These are phyloP conservation scores for Alternaria sp. DNA, from an alignment of 2,329 filamentous ascomycete genomes.

Conservation along the genomic window DNA sequence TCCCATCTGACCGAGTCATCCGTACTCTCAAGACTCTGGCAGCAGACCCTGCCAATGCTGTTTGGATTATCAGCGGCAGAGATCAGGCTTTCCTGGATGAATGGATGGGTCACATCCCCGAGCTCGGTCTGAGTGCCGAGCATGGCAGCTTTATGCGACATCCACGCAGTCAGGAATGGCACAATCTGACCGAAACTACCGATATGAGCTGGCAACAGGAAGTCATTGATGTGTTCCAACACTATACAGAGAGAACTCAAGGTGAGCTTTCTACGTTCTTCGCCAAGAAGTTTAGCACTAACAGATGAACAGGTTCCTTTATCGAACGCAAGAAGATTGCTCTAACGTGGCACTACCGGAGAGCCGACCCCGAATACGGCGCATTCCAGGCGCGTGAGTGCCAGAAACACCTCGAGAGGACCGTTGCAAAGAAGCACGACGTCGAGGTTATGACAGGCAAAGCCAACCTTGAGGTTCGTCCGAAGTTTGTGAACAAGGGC, in stretches of 20 bases:
- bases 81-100: constrained; percentile 91
- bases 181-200: constrained; percentile 83
- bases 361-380: constrained; percentile 86
- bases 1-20: constrained; percentile 85
- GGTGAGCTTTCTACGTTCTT: constrained; percentile 60
- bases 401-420: constrained; percentile 79
- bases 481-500: constrained; percentile 97
- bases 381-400: constrained; percentile 81
- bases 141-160: constrained; percentile 94
- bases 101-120: constrained; percentile 88
- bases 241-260: constrained; percentile 85
- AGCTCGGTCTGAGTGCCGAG: constrained; percentile 93
- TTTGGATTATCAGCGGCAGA: constrained; percentile 98
- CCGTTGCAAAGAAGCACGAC: constrained; percentile 80
- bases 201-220: constrained; percentile 94
- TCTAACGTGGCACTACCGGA: constrained; percentile 95
- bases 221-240: constrained; percentile 83
- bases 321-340: constrained; percentile 95
- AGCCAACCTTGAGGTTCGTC: constrained; percentile 95
- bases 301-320: constrained; percentile 71
- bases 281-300: constrained; percentile 11
- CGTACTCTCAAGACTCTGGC: constrained; percentile 81
- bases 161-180: constrained; percentile 79
- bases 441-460: constrained; percentile 98
- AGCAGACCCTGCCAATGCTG: constrained; percentile 79